phyloP scores from a whole-genome alignment of 805 yeast genomes.

The Lipomyces yamadae region DNA sequence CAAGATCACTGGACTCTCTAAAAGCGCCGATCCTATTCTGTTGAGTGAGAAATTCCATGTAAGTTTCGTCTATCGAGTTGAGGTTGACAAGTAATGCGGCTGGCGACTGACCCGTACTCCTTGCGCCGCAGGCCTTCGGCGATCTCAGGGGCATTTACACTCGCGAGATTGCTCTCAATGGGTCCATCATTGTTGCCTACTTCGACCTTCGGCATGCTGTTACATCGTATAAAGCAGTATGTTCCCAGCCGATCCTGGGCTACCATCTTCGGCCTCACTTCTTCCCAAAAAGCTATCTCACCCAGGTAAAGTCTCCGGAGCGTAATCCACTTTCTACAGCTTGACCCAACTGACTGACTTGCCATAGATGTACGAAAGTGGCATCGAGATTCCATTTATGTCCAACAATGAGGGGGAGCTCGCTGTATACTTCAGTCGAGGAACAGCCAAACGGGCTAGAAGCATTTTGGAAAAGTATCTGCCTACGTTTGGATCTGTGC shows the following conservation, averaged over 20 bases:
- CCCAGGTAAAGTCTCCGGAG: conserved; percentile 11
- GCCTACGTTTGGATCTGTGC: conserved; percentile 39
- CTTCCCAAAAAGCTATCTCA: conserved; percentile 26
- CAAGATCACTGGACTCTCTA: conserved; percentile 30
- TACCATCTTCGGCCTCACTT: conserved; percentile 32
- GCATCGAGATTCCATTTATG: conserved; percentile 34
- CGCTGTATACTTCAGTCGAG: conserved; percentile 22
- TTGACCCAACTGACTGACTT: neutral
- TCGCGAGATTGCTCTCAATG: conserved; percentile 37
- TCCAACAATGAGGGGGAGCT: conserved; percentile 34
- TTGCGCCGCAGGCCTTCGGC: conserved; percentile 32
- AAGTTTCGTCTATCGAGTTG: neutral
- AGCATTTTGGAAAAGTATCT: conserved; percentile 22
- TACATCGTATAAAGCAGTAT: conserved; percentile 37
- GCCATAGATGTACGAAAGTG: conserved; percentile 30
- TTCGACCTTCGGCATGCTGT: conserved; percentile 41
- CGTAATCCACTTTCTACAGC: too few species aligned
- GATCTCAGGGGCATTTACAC: conserved; percentile 40
- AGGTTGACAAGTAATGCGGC: neutral
- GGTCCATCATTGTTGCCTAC: conserved; percentile 38
- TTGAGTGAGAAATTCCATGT: conserved; percentile 28
- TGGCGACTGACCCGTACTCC: neutral
- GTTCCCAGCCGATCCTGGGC: conserved; percentile 37
- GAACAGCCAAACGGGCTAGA: conserved; percentile 18
- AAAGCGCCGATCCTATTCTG: conserved; percentile 21